Conservation (phyloP, 2,329 filamentous ascomycete species). For the Xylaria sp. region DNA sequence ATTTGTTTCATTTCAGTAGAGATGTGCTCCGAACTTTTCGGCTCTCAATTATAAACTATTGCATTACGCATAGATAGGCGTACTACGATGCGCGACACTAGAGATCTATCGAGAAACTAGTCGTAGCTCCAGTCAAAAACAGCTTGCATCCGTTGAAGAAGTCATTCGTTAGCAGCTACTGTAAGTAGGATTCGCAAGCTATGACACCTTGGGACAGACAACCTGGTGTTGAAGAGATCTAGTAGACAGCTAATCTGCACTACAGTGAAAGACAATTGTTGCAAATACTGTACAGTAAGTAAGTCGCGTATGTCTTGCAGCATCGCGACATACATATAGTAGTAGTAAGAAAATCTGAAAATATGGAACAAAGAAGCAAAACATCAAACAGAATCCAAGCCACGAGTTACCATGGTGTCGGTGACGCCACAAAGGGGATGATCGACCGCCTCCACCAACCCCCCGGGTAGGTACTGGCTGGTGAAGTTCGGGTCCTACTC, state of each 20-base stretch:
- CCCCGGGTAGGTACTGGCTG: neutral
- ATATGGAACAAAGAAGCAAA: conserved; percentile 1
- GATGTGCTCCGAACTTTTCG: conserved; percentile 1
- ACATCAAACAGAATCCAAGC: conserved; percentile 4
- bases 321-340: neutral
- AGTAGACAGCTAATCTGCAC: conserved; percentile 1
- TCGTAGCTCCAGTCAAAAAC: neutral
- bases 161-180: neutral
- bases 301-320: neutral
- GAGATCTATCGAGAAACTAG: neutral
- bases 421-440: conserved; percentile 18
- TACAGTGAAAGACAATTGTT: neutral
- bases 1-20: too few species aligned
- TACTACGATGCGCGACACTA: neutral
- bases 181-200: neutral
- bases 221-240: neutral
- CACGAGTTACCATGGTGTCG: conserved; percentile 21
- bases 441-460: neutral
- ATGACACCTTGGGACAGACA: conserved; percentile 12
- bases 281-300: neutral
- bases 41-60: conserved; percentile 7
- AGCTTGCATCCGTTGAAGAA: conserved; percentile 2
- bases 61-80: neutral
- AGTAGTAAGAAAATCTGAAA: too few species aligned
- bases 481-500: conserved; percentile 16